Base-by-base conservation (phyloP, 2,329 filamentous ascomycete genomes). In the Furcasterigmium furcatum region DNA sequence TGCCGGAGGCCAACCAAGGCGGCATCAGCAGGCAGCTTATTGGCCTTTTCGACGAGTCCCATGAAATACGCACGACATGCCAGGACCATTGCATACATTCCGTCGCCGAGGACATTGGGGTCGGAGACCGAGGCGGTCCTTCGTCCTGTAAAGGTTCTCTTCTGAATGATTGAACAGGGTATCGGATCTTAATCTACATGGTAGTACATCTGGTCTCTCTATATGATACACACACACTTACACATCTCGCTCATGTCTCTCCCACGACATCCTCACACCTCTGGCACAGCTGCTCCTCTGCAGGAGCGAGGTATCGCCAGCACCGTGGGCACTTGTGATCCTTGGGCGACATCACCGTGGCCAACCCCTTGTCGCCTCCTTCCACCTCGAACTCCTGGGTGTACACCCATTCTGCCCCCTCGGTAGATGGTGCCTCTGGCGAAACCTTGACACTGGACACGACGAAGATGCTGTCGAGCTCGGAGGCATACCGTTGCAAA, bases 281-380 rank as follows among this genome's bases (percentile, higher is more conserved):
- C 41, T 65, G 67, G 64, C 92, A 97, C 16, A 95, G 68, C 32
- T 70, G 64, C 16, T 87, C 81, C 54, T 85, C 76, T 40, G 67
- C 66, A n/a, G 77, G 71, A n/a, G 87, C 84, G 20, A 87, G 76
- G 63, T 89, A 95, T 50, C 87, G 81, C 94, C 94, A 99, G 68
- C 94, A 99, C 42, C 94, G 76, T 1, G 80, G 76, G 62, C 94
- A 99, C 65, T 97, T 99, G 39, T 74, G 67, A 12, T 73, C 58
- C 54, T 56, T 62, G 2, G 79, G 79, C 46, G 79, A 74, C 42
- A 74, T 53, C 19, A 76, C 72, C 52, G 68, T 65, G 19, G 72
- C 73, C 24, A 55, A 66, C 27, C 67, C 68, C 47, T 53, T 54
- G 6, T 48, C 44, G 21, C 61, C 70, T 9, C 41, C 41, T 32